These are phyloP conservation scores for Celoporthe dispersa DNA, from an alignment of 2,329 filamentous ascomycete species.

Conservation along the genomic window DNA sequence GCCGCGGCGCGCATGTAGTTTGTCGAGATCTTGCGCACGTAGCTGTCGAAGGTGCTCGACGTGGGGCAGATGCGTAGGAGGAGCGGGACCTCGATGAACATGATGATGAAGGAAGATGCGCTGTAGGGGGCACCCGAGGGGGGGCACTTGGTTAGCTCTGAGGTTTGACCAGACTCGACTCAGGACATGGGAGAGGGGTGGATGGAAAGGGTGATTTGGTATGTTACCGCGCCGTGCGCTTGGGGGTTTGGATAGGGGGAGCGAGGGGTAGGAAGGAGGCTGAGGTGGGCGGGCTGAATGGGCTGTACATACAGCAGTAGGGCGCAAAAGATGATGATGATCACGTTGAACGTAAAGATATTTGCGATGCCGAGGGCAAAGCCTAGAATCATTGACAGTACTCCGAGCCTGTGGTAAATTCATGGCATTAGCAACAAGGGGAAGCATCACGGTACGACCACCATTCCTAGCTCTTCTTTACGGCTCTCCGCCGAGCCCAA, in stretches of 20 bases:
- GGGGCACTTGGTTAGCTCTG: slow-evolving; percentile 11
- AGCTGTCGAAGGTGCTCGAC: slow-evolving; percentile 82
- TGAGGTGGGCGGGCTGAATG: neutral
- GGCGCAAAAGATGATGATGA: slow-evolving; percentile 57
- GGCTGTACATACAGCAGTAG: slow-evolving; percentile 55
- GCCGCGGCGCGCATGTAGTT: slow-evolving; percentile 96
- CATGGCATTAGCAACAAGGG: slow-evolving; percentile 31
- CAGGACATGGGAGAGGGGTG: neutral
- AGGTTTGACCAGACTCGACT: neutral
- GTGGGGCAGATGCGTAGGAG: slow-evolving; percentile 98
- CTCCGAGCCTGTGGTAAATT: slow-evolving; percentile 62
- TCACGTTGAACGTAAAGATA: slow-evolving; percentile 60
- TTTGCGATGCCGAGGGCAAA: slow-evolving; percentile 71
- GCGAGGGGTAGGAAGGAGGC: neutral
- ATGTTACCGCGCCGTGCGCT: neutral
- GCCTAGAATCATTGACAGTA: slow-evolving; percentile 72
- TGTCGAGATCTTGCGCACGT: slow-evolving; percentile 90
- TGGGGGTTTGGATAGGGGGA: neutral
- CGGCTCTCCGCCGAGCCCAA: neutral
- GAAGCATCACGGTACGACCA: neutral
- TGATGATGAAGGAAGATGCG: slow-evolving; percentile 70
- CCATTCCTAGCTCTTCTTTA: slow-evolving; percentile 1
- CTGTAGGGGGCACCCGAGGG: slow-evolving; percentile 46
- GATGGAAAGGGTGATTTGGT: neutral
- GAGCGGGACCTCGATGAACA: slow-evolving; percentile 90